A percentile compares a stretch with the other conserved stretches of the same genome.
Conservation (phyloP, 2,329 filamentous ascomycete species). For the Trichoderma koningiopsis region DNA sequence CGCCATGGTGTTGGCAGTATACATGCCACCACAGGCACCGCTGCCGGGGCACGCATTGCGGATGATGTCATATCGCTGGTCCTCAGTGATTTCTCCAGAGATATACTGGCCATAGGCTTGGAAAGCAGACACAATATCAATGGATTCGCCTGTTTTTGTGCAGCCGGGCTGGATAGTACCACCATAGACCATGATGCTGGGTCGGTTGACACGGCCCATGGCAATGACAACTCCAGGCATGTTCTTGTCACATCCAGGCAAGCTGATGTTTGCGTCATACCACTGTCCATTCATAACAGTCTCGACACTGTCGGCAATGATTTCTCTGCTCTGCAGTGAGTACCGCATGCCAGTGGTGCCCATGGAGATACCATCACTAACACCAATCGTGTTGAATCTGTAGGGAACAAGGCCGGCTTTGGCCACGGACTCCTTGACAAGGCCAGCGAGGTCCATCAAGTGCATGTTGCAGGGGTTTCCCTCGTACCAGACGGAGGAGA, state of each 20-base stretch:
- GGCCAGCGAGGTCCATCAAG: constrained; percentile 81
- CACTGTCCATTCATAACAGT: constrained; percentile 98
- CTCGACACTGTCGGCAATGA: constrained; percentile 98
- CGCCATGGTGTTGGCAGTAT: constrained; percentile 92
- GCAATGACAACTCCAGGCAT: constrained; percentile 93
- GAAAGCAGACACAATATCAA: constrained; percentile 97
- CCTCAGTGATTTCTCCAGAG: constrained; percentile 85
- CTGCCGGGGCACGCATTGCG: constrained; percentile 72
- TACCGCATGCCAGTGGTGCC: constrained; percentile 96
- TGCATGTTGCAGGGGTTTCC: constrained; percentile 99
- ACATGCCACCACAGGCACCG: constrained; percentile 84
- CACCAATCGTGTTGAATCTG: constrained; percentile 99
- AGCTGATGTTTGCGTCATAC: constrained; percentile 97
- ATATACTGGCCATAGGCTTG: constrained; percentile 97
- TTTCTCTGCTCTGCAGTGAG: constrained; percentile 88
- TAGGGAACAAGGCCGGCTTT: constrained; percentile 83
- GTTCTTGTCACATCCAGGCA: constrained; percentile 99
- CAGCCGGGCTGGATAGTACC: constrained; percentile 93
- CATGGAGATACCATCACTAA: constrained; percentile 98
- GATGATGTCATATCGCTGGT: constrained; percentile 92
- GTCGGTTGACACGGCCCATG: constrained; percentile 92
- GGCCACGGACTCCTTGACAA: constrained; percentile 64
- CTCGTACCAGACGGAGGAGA: constrained; percentile 97
- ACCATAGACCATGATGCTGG: constrained; percentile 96
- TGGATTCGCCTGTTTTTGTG: constrained; percentile 70